Conservation (phyloP, 2,329 filamentous ascomycete genomes). For the Pyrenophora graminea region DNA sequence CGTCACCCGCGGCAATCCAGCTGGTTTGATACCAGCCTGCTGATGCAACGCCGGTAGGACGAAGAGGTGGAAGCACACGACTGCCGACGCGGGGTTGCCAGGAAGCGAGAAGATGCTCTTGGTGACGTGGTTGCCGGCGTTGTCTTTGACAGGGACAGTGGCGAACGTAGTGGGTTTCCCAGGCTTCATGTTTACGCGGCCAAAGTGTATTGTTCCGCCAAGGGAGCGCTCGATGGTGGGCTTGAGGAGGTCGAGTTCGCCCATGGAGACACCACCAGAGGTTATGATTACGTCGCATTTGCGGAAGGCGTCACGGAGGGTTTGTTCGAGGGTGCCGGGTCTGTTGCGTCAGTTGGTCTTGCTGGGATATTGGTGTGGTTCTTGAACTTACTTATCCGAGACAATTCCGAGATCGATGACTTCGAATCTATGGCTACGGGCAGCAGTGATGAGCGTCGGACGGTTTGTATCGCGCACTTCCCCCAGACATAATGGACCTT, state of each 20-base stretch:
- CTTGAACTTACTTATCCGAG: slow-evolving; percentile 62
- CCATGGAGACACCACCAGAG: slow-evolving; percentile 95
- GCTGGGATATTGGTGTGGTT: not conserved
- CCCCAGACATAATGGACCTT: slow-evolving; percentile 68
- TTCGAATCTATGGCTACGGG: slow-evolving; percentile 73
- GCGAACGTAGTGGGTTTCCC: slow-evolving; percentile 98
- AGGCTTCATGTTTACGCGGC: slow-evolving; percentile 95
- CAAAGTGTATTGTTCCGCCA: slow-evolving; percentile 93
- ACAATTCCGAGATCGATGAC: slow-evolving; percentile 86
- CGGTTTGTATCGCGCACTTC: slow-evolving; percentile 95
- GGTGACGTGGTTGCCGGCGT: slow-evolving; percentile 58
- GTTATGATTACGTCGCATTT: slow-evolving; percentile 83
- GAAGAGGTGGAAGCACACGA: slow-evolving; percentile 93
- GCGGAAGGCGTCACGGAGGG: slow-evolving; percentile 74
- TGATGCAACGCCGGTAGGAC: slow-evolving; percentile 85
- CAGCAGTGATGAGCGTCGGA: slow-evolving; percentile 80
- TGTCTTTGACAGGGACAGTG: slow-evolving; percentile 69
- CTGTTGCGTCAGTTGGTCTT: slow-evolving; percentile 42
- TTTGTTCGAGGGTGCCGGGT: slow-evolving; percentile 73
- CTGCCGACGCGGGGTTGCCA: slow-evolving; percentile 89
- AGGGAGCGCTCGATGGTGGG: slow-evolving; percentile 90
- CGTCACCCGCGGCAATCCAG: slow-evolving; percentile 72
- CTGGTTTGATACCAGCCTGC: slow-evolving; percentile 68
- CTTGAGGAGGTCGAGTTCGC: slow-evolving; percentile 93
- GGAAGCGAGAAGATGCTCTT: slow-evolving; percentile 88